Evolutionary conservation across 2,329 filamentous ascomycete species (phyloP).

Genomic region (Venturiaceae sp.): DNA sequence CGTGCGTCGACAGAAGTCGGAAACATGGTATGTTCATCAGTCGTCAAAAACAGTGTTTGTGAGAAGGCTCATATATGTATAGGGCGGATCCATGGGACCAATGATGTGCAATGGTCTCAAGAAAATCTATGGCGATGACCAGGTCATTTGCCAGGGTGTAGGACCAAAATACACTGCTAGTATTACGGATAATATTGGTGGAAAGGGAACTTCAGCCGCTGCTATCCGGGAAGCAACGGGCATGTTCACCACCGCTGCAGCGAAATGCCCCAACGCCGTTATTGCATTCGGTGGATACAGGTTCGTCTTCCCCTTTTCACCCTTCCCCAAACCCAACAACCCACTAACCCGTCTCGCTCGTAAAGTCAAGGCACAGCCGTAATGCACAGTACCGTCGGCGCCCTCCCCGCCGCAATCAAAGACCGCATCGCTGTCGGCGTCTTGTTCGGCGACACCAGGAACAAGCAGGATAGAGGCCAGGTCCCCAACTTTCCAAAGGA

Average conservation of each 20-base stretch:
- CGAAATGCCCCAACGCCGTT: constrained; percentile 3
- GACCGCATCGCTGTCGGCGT: constrained; percentile 2
- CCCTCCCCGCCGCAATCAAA: neutral
- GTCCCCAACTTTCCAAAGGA: constrained; percentile 23
- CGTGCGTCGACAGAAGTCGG: constrained; percentile 39
- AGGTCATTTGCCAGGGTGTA: neutral
- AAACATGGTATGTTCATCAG: constrained; percentile 34
- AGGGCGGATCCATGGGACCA: constrained; percentile 13
- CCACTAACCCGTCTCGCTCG: neutral
- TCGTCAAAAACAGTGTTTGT: too few relatives aligned
- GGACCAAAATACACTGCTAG: constrained; percentile 1
- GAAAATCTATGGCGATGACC: constrained; percentile 1
- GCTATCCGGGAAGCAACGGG: constrained; percentile 6
- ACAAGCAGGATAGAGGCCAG: neutral
- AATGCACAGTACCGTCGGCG: constrained; percentile 1
- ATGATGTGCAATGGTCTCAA: constrained; percentile 2
- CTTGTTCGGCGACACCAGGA: constrained; percentile 6
- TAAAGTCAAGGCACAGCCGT: constrained; percentile 8
- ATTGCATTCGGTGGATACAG: constrained; percentile 7
- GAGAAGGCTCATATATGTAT: neutral
- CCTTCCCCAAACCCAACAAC: neutral
- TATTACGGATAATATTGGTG: constrained; percentile 3
- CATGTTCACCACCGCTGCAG: constrained; percentile 5
- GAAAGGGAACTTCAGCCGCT: constrained; percentile 3
- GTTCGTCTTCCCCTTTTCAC: neutral